Evolutionary conservation across 495 filamentous ascomycete genomes (phyloP).

Genomic region (Penicillium ucsense): DNA sequence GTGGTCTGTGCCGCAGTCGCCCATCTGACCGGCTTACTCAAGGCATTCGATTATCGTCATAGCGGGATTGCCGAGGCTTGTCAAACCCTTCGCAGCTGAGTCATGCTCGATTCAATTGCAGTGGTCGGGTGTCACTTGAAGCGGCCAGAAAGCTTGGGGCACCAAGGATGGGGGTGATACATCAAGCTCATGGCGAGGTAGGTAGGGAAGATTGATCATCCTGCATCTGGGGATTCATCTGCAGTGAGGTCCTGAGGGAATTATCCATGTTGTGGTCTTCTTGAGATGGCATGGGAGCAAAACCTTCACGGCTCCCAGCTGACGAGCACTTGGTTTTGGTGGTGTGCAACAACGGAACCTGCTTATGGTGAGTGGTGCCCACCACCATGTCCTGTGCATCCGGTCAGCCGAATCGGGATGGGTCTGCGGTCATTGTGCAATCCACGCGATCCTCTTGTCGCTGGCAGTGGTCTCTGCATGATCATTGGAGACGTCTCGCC

Average conservation of each 20-base stretch:
- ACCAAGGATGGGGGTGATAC: conserved; percentile 5
- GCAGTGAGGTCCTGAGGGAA: too few species aligned
- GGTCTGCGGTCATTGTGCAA: conserved; percentile 1
- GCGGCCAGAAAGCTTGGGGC: conserved; percentile 1
- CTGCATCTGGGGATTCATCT: neutral
- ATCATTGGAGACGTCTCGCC: neutral
- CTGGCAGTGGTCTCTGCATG: neutral
- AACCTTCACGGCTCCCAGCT: conserved; percentile 11
- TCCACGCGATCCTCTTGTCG: conserved; percentile 14
- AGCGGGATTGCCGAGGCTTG: conserved; percentile 34
- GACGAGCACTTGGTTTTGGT: conserved; percentile 12
- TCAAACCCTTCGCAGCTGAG: conserved; percentile 22
- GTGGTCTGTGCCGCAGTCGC: conserved; percentile 49
- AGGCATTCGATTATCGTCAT: conserved; percentile 48
- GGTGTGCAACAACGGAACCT: conserved; percentile 20
- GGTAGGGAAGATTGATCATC: conserved; percentile 14
- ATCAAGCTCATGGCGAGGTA: conserved; percentile 21
- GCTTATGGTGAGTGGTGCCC: conserved; percentile 11
- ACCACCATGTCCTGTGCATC: neutral
- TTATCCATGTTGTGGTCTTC: too few species aligned
- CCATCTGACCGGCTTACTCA: conserved; percentile 48
- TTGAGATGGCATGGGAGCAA: neutral
- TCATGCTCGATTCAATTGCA: neutral
- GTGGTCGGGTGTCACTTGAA: neutral
- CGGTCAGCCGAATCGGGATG: conserved; percentile 14